phyloP scores from a whole-genome alignment of 2,329 filamentous ascomycete species.

The Fonsecaea pedrosoi region DNA sequence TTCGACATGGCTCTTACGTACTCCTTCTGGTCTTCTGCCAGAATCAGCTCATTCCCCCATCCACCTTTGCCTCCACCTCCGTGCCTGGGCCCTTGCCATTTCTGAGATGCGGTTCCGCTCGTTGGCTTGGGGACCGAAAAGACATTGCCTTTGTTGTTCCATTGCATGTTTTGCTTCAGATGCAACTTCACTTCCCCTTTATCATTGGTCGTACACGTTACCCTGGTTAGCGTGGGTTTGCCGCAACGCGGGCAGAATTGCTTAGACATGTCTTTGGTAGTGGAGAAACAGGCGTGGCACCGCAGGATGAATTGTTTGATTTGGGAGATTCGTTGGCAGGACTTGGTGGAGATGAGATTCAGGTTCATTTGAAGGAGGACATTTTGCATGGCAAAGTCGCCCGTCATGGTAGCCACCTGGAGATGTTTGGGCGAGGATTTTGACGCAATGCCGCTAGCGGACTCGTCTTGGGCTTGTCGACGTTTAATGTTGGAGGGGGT shows the following conservation, averaged over 20 bases:
- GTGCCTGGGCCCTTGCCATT: conserved; percentile 60
- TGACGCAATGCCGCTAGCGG: conserved; percentile 53
- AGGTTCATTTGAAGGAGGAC: conserved; percentile 94
- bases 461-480: conserved; percentile 73
- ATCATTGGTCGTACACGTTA: conserved; percentile 82
- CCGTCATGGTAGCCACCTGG: conserved; percentile 89
- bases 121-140: conserved; percentile 93
- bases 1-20: conserved; percentile 70
- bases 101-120: conserved; percentile 79
- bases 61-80: conserved; percentile 84
- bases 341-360: conserved; percentile 76
- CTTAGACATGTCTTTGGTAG: conserved; percentile 80
- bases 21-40: conserved; percentile 97
- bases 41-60: conserved; percentile 82
- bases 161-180: conserved; percentile 93
- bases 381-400: conserved; percentile 98
- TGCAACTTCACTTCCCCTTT: conserved; percentile 83
- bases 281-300: conserved; percentile 91
- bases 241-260: conserved; percentile 95
- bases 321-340: conserved; percentile 78
- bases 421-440: conserved; percentile 68
- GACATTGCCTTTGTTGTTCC: conserved; percentile 89
- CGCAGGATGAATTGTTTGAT: conserved; percentile 89
- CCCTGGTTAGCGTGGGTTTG: conserved; percentile 81
- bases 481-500: conserved; percentile 90